Evolutionary conservation across 2,329 filamentous ascomycete species (phyloP), one percentile per base, ranked within the genome.

Genomic region (Trichoderma cornu-damae): DNA sequence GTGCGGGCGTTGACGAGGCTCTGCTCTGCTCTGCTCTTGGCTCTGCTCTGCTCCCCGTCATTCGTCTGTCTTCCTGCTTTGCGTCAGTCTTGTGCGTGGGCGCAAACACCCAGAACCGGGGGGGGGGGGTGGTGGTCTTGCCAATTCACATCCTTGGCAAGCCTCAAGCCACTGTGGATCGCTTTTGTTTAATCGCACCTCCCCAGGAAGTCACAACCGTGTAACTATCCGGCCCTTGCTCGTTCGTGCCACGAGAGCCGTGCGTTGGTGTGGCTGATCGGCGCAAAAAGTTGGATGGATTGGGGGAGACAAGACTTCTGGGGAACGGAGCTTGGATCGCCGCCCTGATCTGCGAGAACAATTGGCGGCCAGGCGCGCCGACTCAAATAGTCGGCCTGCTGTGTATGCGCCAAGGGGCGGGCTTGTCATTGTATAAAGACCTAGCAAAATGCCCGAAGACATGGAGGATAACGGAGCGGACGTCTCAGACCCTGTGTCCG

Each of bases 401-500:
- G 55, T 58, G 61, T 61, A 50, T 61, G 60, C 74, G 73, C 37
- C 30, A 51, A 46, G 51, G 42, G 34, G 40, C 35, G 43, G 44
- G 35, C 49, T 61, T 59, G 59, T 50, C 34, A 35, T 52, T 47
- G 43, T 79, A 80, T 81, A 80, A 78, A 75, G 74, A 70, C 62
- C 73, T 72, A 74, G 73, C 78, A 77, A 69, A 67, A 83, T 83
- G 80, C 76, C 79, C 67, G 77, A 79, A 70, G 75, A 81, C 62
- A 73, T 78, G 67, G 79, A 80, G 59, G 72, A 77, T 65, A 77
- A 75, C 69, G 75, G 76, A 67, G 73, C 75, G 69, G 80, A 83
- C 65, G 75, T 80, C 70, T 83, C 80, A 70, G 80, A 81, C 75
- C 74, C 72, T 64, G 75, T 80, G 76, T 83, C 81, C 69, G 81